Evolutionary conservation across 768 basidiomycete species (phyloP).

Genomic region (Lepiota brunneoincarnata): DNA sequence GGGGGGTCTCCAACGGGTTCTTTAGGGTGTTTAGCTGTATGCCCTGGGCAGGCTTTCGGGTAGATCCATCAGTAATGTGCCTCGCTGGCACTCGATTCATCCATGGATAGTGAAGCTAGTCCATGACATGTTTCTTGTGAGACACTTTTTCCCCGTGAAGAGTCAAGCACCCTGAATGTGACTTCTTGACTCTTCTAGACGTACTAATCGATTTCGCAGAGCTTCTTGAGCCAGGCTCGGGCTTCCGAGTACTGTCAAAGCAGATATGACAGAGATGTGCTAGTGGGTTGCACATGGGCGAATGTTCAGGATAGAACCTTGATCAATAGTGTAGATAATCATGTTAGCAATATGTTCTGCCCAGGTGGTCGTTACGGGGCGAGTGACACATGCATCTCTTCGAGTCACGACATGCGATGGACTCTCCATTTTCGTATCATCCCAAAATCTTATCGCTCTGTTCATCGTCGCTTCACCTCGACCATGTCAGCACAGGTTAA

Average conservation of each 20-base stretch:
- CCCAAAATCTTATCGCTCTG: slow-evolving; percentile 26
- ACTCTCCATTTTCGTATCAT: slow-evolving; percentile 21
- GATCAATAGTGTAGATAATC: background rate
- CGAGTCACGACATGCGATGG: slow-evolving; percentile 24
- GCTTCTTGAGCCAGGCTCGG: slow-evolving; percentile 70
- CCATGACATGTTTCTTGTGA: slow-evolving; percentile 59
- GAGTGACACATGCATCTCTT: slow-evolving; percentile 9
- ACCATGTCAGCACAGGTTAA: slow-evolving; percentile 49
- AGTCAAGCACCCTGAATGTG: background rate
- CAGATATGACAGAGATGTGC: slow-evolving; percentile 72
- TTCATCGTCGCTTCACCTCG: slow-evolving; percentile 27
- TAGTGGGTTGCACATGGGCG: slow-evolving; percentile 35
- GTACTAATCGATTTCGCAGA: slow-evolving; percentile 27
- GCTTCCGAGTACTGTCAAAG: slow-evolving; percentile 69
- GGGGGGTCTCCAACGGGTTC: too few relatives aligned
- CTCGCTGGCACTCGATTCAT: slow-evolving; percentile 59
- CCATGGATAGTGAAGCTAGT: slow-evolving; percentile 63
- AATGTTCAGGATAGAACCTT: slow-evolving; percentile 11
- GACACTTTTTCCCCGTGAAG: slow-evolving; percentile 12
- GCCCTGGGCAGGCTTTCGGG: too few relatives aligned
- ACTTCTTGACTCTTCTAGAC: slow-evolving; percentile 45
- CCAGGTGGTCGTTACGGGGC: background rate
- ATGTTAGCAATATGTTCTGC: background rate
- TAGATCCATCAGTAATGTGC: background rate
- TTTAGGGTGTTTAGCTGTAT: too few relatives aligned